These are phyloP conservation scores for Penicillium verhagenii DNA, from an alignment of 495 filamentous ascomycete genomes.

Conservation along the genomic window DNA sequence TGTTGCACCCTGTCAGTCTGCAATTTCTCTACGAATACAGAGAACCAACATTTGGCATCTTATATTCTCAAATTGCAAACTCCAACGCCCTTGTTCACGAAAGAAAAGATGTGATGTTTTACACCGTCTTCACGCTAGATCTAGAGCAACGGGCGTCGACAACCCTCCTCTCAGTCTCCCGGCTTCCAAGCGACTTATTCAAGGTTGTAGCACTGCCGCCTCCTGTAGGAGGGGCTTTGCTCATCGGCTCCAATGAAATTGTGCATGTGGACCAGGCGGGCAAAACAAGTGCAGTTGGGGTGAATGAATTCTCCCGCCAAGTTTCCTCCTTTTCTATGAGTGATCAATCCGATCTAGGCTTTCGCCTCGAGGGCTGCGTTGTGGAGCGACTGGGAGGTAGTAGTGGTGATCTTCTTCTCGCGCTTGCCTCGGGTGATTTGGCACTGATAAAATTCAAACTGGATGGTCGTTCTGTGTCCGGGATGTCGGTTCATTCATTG, in stretches of 20 bases:
- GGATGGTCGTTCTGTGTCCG: constrained; percentile 91
- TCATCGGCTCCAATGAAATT: constrained; percentile 85
- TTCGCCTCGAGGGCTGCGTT: constrained; percentile 79
- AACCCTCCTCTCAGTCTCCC: constrained; percentile 78
- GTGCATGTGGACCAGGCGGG: constrained; percentile 96
- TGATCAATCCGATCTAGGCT: constrained; percentile 78
- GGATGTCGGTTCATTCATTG: constrained; percentile 67
- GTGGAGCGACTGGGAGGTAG: constrained; percentile 73
- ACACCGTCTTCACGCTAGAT: constrained; percentile 93
- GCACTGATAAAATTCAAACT: constrained; percentile 78
- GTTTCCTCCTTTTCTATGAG: constrained; percentile 75
- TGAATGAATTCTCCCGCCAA: constrained; percentile 82
- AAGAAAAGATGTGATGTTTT: constrained; percentile 80
- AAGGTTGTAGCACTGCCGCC: constrained; percentile 79
- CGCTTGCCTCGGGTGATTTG: constrained; percentile 73
- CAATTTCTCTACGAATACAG: constrained; percentile 95
- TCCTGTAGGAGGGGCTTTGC: constrained; percentile 82
- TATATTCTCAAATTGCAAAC: constrained; percentile 71
- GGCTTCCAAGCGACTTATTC: constrained; percentile 86
- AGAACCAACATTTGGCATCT: constrained; percentile 93
- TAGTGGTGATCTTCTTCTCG: constrained; percentile 78
- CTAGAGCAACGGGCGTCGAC: constrained; percentile 92
- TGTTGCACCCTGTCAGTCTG: constrained; percentile 85
- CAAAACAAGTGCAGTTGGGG: constrained; percentile 88
- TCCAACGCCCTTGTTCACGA: constrained; percentile 71